Base-by-base conservation (phyloP, 2,329 filamentous ascomycete genomes). In the Aureobasidium sp. region DNA sequence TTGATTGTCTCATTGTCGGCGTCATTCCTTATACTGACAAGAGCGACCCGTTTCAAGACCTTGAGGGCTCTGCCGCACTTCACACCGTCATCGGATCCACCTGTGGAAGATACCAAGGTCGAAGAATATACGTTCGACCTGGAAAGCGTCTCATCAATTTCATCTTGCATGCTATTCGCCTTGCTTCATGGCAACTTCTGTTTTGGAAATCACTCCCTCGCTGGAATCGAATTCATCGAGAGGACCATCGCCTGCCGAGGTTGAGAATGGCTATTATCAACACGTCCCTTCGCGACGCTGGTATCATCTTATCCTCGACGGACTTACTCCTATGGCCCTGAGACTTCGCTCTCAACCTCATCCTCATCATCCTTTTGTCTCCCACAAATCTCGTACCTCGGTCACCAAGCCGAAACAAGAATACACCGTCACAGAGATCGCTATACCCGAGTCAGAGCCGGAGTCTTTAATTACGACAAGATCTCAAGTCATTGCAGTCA, bases 261-360 rank as follows among this genome's bases (percentile, higher is more conserved):
- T 55, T n/a, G 60, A 62, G 25, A 34, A 48, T 62, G 60, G 41
- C 29, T 56, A 15, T 42, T 56, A 62, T 41, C 60, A 56, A 56
- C 34, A 41, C 8, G 12, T 41, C 25, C 42, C 60, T n/a, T 15
- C 41, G 11, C 49, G 41, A 34, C 41, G 48, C 39, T 53, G 48
- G 49, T 56, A 53, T 20, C 11, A 34, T 29, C 14, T 20, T 20
- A 25, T 62, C 3, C 11, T 55, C 41, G 41, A 62, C 27, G 41
- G 5, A 20, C 39, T 62, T 6, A 29, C 29, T 5, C 60, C 48
- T 55, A 62, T 62, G 49, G 17, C 49, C 9, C 20, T 62, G 3
- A 51, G 34, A 41, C 29, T 47, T 15, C 49, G 60, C 27, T 31
- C 31, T 42, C 49, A 53, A 5, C 39, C 29, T 20, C 45, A 60